Evolutionary conservation across 1,284 basidiomycete genomes (phyloP).

Genomic region (Austroboletus niveus): DNA sequence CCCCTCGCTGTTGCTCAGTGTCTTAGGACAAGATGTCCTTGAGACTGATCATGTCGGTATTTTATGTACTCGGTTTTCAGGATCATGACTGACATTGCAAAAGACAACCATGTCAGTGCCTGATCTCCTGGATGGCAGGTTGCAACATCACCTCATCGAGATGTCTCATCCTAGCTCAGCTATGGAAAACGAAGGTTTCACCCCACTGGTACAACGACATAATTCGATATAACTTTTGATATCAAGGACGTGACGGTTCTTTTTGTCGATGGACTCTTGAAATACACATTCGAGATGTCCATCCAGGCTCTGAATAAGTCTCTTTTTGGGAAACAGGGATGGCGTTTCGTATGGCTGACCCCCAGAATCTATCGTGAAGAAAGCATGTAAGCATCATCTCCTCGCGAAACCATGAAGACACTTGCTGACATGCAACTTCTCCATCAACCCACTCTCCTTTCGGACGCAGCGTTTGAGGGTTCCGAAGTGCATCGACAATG

Average conservation of each 20-base stretch:
- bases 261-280: conserved; percentile 37
- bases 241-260: conserved; percentile 26
- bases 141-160: conserved; percentile 6
- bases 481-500: conserved; percentile 36
- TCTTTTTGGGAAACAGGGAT: conserved; percentile 6
- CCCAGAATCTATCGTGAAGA: conserved; percentile 8
- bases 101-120: conserved; percentile 2
- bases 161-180: conserved; percentile 6
- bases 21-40: conserved; percentile 33
- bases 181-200: conserved; percentile 2
- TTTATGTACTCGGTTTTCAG: neutral
- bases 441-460: conserved; percentile 13
- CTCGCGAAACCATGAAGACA: neutral
- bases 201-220: conserved; percentile 2
- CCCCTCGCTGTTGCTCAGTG: conserved; percentile 37
- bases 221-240: conserved; percentile 33
- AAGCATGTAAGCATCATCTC: neutral
- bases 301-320: conserved; percentile 36
- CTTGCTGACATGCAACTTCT: conserved; percentile 19
- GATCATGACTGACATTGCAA: conserved; percentile 1
- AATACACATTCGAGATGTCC: conserved; percentile 33
- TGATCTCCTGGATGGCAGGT: conserved; percentile 6
- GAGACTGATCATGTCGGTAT: neutral
- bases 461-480: conserved; percentile 11
- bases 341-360: neutral